Base-by-base conservation (phyloP, 2,329 filamentous ascomycete genomes). In the Aspergillus ochraceoroseus region DNA sequence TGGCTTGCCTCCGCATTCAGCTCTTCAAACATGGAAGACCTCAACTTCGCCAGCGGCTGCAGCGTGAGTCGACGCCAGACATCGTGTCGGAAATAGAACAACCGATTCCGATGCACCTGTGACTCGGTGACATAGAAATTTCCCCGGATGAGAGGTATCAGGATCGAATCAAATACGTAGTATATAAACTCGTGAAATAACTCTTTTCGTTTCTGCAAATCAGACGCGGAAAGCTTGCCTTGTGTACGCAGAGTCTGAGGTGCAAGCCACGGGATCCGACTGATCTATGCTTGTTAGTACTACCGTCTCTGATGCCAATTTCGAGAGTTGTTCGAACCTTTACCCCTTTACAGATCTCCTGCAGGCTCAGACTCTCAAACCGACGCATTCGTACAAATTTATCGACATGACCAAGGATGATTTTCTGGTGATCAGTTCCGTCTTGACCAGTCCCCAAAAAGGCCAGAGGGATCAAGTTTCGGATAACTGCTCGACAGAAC, bases 101-200 rank as follows among this genome's bases (percentile, higher is more conserved):
- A 68, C 18, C 80, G 79, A 54, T 92, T 87, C 11, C 83, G 81
- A 57, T 95, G 80, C 1, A 73, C 72, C 48, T 80, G 88, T 0
- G 88, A 92, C 62, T 98, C 92, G 0, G 92, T 98, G 25, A 95
- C 85, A 58, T 96, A 90, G 56, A 98, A 98, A 56, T 92, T 89
- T 47, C 79, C 81, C 22, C 86, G 80, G 32, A 96, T 76, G 5
- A 98, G 73, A 7, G 92, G 90, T 53, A 96, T 85, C 41, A 98
- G 59, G 14, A 95, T 73, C 0, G 89, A 95, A 63, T 98, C 92
- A 55, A 98, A 92, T 3, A 94, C 51, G 60, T 89, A 98, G 66
- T 95, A 96, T 5, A 96, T 56, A 43, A 96, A 81, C 61, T 98
- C 92, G 38, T 80, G 67, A 33, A 95, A 77, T 0, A 96, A 73